Conservation (phyloP, 1,284 basidiomycete species). For the Neonothopanus nambi region DNA sequence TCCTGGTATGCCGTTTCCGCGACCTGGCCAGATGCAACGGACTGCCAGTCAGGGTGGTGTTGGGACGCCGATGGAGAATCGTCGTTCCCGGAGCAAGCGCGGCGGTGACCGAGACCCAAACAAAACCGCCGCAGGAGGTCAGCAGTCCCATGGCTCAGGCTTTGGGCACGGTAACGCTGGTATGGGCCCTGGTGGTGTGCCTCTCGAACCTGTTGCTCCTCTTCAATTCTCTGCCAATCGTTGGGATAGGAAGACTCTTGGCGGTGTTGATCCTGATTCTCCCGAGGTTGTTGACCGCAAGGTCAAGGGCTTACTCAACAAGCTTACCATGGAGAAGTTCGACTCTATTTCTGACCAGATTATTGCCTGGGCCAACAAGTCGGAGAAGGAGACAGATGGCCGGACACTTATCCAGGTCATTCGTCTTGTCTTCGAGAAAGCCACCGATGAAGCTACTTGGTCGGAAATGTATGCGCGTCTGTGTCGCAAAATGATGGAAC, state of each 20-base stretch:
- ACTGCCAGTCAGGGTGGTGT: conserved; percentile 76
- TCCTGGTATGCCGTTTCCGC: conserved; percentile 47
- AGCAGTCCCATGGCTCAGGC: conserved; percentile 19
- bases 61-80: conserved; percentile 48
- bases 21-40: conserved; percentile 65
- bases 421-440: conserved; percentile 95
- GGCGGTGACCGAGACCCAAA: conserved; percentile 61
- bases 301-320: conserved; percentile 93
- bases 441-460: conserved; percentile 93
- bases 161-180: conserved; percentile 11
- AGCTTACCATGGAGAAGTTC: conserved; percentile 96
- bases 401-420: conserved; percentile 95
- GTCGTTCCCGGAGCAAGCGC: conserved; percentile 72
- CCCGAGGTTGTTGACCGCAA: conserved; percentile 89
- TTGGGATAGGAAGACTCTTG: conserved; percentile 62
- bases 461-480: conserved; percentile 97
- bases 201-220: conserved; percentile 71
- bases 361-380: conserved; percentile 93
- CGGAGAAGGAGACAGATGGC: conserved; percentile 89
- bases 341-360: conserved; percentile 94
- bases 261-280: conserved; percentile 58
- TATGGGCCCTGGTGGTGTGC: conserved; percentile 20
- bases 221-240: conserved; percentile 80
- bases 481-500: conserved; percentile 92
- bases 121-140: conserved; percentile 26